These are phyloP conservation scores for Fusarium staphyleae DNA, from an alignment of 2,329 filamentous ascomycete species.

Conservation along the genomic window DNA sequence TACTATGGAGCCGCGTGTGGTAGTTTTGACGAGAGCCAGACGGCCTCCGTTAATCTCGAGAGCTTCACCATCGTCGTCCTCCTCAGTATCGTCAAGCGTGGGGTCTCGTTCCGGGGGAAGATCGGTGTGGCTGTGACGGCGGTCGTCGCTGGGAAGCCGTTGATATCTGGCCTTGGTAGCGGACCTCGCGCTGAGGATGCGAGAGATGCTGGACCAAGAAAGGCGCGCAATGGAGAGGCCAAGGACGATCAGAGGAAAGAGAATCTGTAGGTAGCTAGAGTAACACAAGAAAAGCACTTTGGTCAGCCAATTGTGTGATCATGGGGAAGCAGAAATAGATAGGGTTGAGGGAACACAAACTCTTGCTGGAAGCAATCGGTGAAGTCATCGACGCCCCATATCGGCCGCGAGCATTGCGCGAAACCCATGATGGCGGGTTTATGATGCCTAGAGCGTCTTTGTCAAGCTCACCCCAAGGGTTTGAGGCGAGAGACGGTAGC, in stretches of 20 bases:
- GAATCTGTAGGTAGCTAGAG: slow-evolving; percentile 61
- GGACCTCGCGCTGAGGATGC: slow-evolving; percentile 58
- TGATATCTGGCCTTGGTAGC: slow-evolving; percentile 61
- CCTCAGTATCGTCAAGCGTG: slow-evolving; percentile 45
- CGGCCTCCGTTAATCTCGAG: slow-evolving; percentile 65
- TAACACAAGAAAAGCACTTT: slow-evolving; percentile 6
- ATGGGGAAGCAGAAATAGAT: not conserved
- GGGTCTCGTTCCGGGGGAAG: slow-evolving; percentile 56
- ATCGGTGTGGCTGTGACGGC: slow-evolving; percentile 57
- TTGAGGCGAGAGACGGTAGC: slow-evolving; percentile 17
- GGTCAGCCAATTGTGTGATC: slow-evolving; percentile 16
- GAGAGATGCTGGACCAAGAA: slow-evolving; percentile 62
- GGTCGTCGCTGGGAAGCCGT: slow-evolving; percentile 55
- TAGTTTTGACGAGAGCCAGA: slow-evolving; percentile 65
- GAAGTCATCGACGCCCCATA: slow-evolving; percentile 71
- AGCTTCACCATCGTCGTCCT: slow-evolving; percentile 64
- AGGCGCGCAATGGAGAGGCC: slow-evolving; percentile 74
- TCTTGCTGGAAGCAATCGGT: slow-evolving; percentile 69
- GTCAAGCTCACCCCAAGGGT: slow-evolving; percentile 28
- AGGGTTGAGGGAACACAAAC: slow-evolving; percentile 56
- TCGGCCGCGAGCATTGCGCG: slow-evolving; percentile 62
- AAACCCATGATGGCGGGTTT: slow-evolving; percentile 52
- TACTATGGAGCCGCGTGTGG: slow-evolving; percentile 69
- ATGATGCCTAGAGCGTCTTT: slow-evolving; percentile 11
- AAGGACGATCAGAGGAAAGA: slow-evolving; percentile 78